Conservation (phyloP, 1,284 basidiomycete species). For the Meripilus lineatus region DNA sequence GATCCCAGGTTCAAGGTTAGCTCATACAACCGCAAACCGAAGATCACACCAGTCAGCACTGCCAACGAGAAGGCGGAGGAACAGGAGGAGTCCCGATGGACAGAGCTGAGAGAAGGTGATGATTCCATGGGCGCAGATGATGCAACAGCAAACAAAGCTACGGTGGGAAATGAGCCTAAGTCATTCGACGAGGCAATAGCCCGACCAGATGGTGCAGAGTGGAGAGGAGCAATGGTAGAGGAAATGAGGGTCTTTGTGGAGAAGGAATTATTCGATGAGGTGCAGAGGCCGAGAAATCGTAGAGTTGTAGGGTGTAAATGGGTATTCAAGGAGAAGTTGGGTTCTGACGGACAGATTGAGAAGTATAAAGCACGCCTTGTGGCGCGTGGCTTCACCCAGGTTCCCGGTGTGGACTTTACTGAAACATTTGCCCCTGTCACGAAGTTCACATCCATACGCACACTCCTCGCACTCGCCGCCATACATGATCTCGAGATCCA, state of each 20-base stretch:
- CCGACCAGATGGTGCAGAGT: conserved; percentile 11
- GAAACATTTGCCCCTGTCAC: conserved; percentile 38
- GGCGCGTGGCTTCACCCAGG: conserved; percentile 34
- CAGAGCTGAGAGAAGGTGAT: neutral
- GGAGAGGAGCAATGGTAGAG: conserved; percentile 12
- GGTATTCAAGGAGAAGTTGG: conserved; percentile 29
- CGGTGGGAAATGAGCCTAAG: conserved; percentile 12
- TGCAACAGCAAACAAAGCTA: neutral
- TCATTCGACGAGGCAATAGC: no score
- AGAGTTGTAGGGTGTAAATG: conserved; percentile 17
- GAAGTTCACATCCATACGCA: conserved; percentile 29
- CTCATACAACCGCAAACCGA: conserved; percentile 1
- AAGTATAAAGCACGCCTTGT: conserved; percentile 36
- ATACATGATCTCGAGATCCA: conserved; percentile 29
- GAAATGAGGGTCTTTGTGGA: conserved; percentile 12
- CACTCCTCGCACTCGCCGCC: conserved; percentile 34
- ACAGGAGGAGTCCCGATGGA: neutral
- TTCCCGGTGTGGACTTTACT: conserved; percentile 32
- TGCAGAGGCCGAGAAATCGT: conserved; percentile 19
- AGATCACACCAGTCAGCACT: neutral
- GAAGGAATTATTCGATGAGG: conserved; percentile 5
- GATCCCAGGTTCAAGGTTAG: conserved; percentile 2
- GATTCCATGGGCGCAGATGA: conserved; percentile 9
- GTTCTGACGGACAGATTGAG: conserved; percentile 20
- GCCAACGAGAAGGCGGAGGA: neutral